Conservation (phyloP, 2,329 filamentous ascomycete genomes). For the Parastagonospora avenae region DNA sequence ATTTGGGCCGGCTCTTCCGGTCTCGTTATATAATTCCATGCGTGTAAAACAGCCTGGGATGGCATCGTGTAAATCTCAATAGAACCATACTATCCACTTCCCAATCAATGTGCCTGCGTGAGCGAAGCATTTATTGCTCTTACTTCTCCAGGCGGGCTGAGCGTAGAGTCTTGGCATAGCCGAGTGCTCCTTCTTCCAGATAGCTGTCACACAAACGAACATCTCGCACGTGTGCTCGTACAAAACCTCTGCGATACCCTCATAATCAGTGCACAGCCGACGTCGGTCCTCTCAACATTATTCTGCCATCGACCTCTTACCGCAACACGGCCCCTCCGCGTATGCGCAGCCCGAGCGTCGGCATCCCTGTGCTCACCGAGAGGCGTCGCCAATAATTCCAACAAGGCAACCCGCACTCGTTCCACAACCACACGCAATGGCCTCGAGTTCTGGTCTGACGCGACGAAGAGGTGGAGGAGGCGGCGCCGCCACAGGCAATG, state of each 20-base stretch:
- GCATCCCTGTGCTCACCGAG: conserved; percentile 41
- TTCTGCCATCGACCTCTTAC: conserved; percentile 15
- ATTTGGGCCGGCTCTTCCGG: conserved; percentile 37
- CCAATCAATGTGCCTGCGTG: conserved; percentile 9
- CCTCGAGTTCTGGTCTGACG: conserved; percentile 74
- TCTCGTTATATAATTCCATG: conserved; percentile 45
- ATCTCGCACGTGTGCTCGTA: conserved; percentile 21
- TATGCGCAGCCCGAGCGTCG: conserved; percentile 43
- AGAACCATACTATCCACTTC: conserved; percentile 43
- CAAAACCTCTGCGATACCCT: conserved; percentile 22
- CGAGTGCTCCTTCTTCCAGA: conserved; percentile 21
- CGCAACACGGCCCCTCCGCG: conserved; percentile 17
- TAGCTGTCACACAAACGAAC: conserved; percentile 31
- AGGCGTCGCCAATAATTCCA: conserved; percentile 40
- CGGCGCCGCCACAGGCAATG: conserved; percentile 58
- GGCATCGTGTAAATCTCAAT: conserved; percentile 43
- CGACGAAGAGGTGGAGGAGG: conserved; percentile 70
- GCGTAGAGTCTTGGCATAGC: conserved; percentile 19
- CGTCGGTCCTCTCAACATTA: conserved; percentile 12
- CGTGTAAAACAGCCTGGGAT: conserved; percentile 47
- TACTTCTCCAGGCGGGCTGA: conserved; percentile 16
- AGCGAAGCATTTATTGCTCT: conserved; percentile 2
- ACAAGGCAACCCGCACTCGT: conserved; percentile 33
- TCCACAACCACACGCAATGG: conserved; percentile 55
- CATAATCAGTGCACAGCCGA: conserved; percentile 20